Evolutionary conservation across 129 eudicot species (phyloP).

Genomic region (sunflower (Helianthus annuus)): DNA sequence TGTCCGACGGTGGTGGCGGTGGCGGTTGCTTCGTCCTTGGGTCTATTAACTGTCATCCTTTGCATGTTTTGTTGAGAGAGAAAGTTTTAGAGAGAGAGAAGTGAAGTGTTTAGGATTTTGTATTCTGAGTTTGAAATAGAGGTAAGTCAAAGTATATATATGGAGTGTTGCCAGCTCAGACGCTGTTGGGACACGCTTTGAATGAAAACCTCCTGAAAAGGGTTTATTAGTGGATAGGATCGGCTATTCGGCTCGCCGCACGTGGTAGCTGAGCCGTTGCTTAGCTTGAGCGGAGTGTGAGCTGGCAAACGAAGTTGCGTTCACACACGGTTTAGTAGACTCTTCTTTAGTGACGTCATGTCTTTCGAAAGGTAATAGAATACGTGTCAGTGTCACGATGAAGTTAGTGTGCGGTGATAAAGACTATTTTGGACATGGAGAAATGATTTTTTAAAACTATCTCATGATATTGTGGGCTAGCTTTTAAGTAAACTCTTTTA

Average conservation of each 20-base stretch:
- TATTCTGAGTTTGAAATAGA: slow-evolving; percentile 1
- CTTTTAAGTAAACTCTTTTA: too few relatives aligned
- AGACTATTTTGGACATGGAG: too few relatives aligned
- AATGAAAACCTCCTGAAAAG: slow-evolving; percentile 7
- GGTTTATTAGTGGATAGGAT: not conserved
- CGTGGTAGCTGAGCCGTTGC: slow-evolving; percentile 1
- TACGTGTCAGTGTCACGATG: too few relatives aligned
- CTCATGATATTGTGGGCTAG: too few relatives aligned
- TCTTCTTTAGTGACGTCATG: too few relatives aligned
- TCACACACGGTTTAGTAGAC: too few relatives aligned
- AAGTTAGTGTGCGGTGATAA: too few relatives aligned
- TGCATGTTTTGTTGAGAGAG: slow-evolving; percentile 29
- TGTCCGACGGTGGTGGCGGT: not conserved
- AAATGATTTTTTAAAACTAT: too few relatives aligned
- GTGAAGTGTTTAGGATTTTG: not conserved
- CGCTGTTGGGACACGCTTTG: slow-evolving; percentile 44
- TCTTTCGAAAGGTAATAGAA: too few relatives aligned
- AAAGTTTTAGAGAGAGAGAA: slow-evolving; percentile 20
- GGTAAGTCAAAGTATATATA: slow-evolving; percentile 35
- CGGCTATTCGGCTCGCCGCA: not conserved
- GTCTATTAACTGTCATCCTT: slow-evolving; percentile 29
- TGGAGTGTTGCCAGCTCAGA: slow-evolving; percentile 40
- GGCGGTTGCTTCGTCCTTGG: slow-evolving; percentile 15
- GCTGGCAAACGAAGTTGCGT: too few relatives aligned
- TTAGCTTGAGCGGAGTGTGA: too few relatives aligned